Evolutionary conservation across 2,329 filamentous ascomycete species (phyloP).

Genomic region (Neopestalotiopsis sp.): DNA sequence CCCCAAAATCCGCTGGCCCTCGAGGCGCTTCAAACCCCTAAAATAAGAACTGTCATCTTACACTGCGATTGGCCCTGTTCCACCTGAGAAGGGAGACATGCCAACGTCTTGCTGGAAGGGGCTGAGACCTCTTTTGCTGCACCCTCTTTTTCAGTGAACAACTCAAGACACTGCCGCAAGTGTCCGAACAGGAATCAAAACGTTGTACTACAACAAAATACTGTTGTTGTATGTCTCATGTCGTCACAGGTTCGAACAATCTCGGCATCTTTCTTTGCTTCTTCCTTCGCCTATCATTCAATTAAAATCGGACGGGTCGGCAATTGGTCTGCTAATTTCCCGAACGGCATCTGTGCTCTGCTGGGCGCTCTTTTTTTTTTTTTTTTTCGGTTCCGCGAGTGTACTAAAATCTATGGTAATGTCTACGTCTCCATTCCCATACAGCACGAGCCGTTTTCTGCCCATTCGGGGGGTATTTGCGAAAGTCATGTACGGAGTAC

Average conservation of each 20-base stretch:
- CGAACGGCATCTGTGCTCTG: neutral
- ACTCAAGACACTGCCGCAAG: no score
- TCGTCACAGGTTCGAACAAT: neutral
- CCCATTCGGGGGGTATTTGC: neutral
- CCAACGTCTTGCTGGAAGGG: no score
- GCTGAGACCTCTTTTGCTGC: no score
- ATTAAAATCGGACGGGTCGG: neutral
- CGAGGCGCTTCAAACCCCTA: no score
- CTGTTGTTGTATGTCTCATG: neutral
- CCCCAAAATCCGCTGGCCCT: no score
- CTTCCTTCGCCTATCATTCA: neutral
- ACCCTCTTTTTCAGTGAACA: no score
- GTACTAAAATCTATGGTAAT: neutral
- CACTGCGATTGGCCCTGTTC: no score
- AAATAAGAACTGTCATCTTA: no score
- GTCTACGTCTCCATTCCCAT: neutral
- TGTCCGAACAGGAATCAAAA: no score
- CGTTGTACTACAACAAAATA: no score
- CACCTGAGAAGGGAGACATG: no score
- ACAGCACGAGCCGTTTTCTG: neutral
- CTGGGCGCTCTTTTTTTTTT: neutral
- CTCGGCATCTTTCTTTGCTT: neutral
- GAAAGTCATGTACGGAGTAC: neutral
- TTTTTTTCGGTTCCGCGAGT: neutral
- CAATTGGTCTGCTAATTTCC: constrained; percentile 1